Evolutionary conservation across 2,329 filamentous ascomycete genomes (phyloP).

Genomic region (Fusarium sp.): DNA sequence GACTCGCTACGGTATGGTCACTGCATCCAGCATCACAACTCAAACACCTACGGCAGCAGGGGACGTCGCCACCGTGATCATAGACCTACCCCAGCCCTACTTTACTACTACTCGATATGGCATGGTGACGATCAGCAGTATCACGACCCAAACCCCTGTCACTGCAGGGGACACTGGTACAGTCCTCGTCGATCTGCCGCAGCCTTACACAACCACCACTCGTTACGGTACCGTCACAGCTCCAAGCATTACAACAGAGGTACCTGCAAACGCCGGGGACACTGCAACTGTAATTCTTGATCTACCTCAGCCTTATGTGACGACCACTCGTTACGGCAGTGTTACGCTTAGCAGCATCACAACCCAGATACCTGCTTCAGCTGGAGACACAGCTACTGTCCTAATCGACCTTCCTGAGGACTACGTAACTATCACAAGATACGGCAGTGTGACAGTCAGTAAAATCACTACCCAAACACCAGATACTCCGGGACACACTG

Average conservation of each 20-base stretch:
- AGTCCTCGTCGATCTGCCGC: background rate
- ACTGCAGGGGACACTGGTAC: background rate
- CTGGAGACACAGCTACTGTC: background rate
- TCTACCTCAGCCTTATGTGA: too few relatives aligned
- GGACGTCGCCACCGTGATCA: background rate
- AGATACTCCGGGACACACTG: background rate
- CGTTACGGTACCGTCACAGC: background rate
- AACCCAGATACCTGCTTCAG: background rate
- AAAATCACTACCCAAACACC: background rate
- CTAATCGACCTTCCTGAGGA: background rate
- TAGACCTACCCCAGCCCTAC: conserved; percentile 2
- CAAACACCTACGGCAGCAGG: background rate
- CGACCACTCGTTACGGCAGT: too few relatives aligned
- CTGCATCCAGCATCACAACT: background rate
- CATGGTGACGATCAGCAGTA: background rate
- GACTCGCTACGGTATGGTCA: background rate
- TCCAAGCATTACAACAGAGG: too few relatives aligned
- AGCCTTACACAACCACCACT: background rate
- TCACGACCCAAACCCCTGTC: background rate
- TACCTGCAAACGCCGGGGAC: too few relatives aligned
- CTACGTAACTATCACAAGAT: background rate
- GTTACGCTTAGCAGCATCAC: too few relatives aligned
- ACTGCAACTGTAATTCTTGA: too few relatives aligned
- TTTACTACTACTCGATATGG: background rate
- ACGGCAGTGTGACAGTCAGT: background rate